These are phyloP conservation scores for Cryptococcus deneoformans DNA, from an alignment of 1,284 basidiomycete genomes.

Conservation along the genomic window DNA sequence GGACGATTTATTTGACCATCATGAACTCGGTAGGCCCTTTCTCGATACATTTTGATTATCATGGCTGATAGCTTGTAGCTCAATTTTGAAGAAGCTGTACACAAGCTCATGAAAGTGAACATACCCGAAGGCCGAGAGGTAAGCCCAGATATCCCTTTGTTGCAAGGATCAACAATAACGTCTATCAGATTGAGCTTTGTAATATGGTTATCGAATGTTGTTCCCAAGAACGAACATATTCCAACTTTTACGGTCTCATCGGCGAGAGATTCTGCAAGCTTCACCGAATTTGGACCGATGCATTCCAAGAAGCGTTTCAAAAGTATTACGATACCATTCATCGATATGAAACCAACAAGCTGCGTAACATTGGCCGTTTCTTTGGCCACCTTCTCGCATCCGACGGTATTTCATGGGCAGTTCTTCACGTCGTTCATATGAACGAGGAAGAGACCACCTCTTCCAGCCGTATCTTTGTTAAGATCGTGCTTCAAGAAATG, in stretches of 20 bases:
- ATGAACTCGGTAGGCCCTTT: constrained; percentile 71
- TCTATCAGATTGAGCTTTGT: constrained; percentile 76
- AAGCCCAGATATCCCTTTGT: constrained; percentile 20
- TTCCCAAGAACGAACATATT: constrained; percentile 97
- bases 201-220: constrained; percentile 99
- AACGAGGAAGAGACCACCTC: constrained; percentile 98
- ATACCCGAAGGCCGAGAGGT: constrained; percentile 91
- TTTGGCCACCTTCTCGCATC: constrained; percentile 86
- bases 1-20: constrained; percentile 95
- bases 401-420: constrained; percentile 87
- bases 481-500: constrained; percentile 94
- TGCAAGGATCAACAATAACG: constrained; percentile 7
- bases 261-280: constrained; percentile 96
- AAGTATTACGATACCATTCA: constrained; percentile 97
- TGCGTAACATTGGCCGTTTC: constrained; percentile 95
- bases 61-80: constrained; percentile 49
- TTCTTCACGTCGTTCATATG: constrained; percentile 80
- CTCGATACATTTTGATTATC: background rate
- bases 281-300: constrained; percentile 89
- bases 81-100: constrained; percentile 98
- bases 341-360: constrained; percentile 96
- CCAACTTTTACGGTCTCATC: constrained; percentile 91
- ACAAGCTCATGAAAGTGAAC: constrained; percentile 93
- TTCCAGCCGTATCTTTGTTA: constrained; percentile 94
- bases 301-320: constrained; percentile 80